Conservation (phyloP, 2,329 filamentous ascomycete species). For the Fusarium succisae region DNA sequence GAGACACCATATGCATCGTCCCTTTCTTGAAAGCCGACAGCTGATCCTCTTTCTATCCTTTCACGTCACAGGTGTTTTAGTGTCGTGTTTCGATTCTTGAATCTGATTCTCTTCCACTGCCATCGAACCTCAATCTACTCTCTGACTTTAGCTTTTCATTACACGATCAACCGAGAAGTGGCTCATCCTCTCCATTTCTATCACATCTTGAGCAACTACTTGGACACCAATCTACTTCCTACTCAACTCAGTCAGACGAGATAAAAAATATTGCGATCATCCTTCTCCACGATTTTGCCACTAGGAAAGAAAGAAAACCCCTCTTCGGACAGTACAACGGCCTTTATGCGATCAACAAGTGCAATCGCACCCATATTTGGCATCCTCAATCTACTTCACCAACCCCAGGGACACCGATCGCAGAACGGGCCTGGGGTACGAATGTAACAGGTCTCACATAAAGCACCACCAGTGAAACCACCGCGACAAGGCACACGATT, state of each 20-base stretch:
- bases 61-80: constrained; percentile 33
- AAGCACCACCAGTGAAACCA: constrained; percentile 22
- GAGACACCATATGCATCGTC: constrained; percentile 48
- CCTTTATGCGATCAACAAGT: not conserved
- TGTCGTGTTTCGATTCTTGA: constrained; percentile 27
- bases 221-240: not conserved
- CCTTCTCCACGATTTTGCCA: not conserved
- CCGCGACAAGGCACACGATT: constrained; percentile 9
- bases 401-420: constrained; percentile 42
- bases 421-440: constrained; percentile 44
- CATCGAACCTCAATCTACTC: not conserved
- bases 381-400: constrained; percentile 19
- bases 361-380: constrained; percentile 17
- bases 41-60: constrained; percentile 39
- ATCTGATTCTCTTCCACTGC: not conserved
- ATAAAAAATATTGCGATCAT: constrained; percentile 8
- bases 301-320: not conserved
- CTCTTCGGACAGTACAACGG: not conserved
- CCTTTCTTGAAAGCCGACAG: constrained; percentile 35
- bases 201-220: not conserved
- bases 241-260: not conserved
- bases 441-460: constrained; percentile 33
- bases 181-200: not conserved
- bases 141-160: not conserved
- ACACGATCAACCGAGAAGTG: not conserved